phyloP scores from a whole-genome alignment of 257 asterid species.

The Solanum dulcamara region DNA sequence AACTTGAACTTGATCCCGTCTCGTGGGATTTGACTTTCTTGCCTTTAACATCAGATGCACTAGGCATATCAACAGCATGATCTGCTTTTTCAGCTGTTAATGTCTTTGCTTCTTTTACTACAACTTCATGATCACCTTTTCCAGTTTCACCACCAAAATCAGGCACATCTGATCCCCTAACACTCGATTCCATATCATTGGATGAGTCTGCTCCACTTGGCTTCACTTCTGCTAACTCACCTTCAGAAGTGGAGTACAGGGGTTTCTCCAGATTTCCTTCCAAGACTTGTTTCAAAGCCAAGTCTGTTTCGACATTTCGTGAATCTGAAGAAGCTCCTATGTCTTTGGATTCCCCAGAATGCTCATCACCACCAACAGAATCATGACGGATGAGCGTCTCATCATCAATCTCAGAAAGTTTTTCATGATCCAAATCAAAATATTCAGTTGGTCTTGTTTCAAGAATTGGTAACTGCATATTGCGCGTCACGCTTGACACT shows the following conservation, averaged over 20 bases:
- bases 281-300: background rate
- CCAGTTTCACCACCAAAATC: background rate
- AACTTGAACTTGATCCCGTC: constrained; percentile 34
- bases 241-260: constrained; percentile 9
- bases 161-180: background rate
- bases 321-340: constrained; percentile 14
- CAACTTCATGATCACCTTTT: background rate
- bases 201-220: constrained; percentile 15
- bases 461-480: constrained; percentile 8
- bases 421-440: constrained; percentile 19
- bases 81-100: constrained; percentile 12
- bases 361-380: constrained; percentile 12
- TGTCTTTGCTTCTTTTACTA: background rate
- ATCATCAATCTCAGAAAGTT: constrained; percentile 2
- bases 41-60: constrained; percentile 11
- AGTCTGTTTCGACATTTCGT: constrained; percentile 10
- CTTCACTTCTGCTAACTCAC: constrained; percentile 11
- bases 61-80: constrained; percentile 13
- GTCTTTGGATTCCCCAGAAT: constrained; percentile 10
- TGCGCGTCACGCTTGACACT: background rate
- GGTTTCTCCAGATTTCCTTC: constrained; percentile 16
- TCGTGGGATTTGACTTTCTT: constrained; percentile 21
- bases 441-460: constrained; percentile 22
- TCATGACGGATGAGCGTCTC: constrained; percentile 1
- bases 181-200: constrained; percentile 2